Conservation (phyloP, 257 asterid genomes). For the Oldenlandia corymbosa region DNA sequence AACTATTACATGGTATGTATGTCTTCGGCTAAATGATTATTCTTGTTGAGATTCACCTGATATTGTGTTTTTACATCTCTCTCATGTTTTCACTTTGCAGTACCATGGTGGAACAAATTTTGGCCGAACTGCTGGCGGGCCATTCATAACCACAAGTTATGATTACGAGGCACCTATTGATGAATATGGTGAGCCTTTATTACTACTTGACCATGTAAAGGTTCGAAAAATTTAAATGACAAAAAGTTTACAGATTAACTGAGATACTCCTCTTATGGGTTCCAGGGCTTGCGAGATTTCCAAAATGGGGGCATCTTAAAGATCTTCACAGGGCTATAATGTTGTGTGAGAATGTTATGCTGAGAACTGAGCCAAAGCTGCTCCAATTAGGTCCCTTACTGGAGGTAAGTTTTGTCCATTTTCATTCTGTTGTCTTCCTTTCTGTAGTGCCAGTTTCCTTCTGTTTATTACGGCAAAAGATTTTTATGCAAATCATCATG, state of each 20-base stretch:
- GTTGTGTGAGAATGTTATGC: constrained; percentile 60
- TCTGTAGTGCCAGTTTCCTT: background rate
- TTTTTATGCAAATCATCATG: background rate
- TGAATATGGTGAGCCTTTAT: constrained; percentile 60
- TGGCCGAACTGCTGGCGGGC: constrained; percentile 97
- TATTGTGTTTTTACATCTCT: background rate
- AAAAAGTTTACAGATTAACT: constrained; percentile 6
- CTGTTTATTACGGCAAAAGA: background rate
- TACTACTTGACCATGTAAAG: constrained; percentile 1
- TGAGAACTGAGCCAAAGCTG: constrained; percentile 41
- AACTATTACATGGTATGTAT: constrained; percentile 94
- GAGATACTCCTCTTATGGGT: constrained; percentile 22
- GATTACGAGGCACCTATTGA: constrained; percentile 97
- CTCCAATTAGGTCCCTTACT: constrained; percentile 64
- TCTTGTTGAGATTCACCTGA: background rate
- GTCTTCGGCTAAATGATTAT: background rate
- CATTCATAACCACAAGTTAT: constrained; percentile 88
- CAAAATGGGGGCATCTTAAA: constrained; percentile 94
- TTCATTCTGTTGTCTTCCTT: background rate
- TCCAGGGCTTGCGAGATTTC: constrained; percentile 76
- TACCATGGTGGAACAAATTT: constrained; percentile 98
- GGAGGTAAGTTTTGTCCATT: constrained; percentile 44
- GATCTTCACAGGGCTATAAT: constrained; percentile 82
- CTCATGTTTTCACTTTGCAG: constrained; percentile 28
- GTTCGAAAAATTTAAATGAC: constrained; percentile 2